Evolutionary conservation across 2,329 filamentous ascomycete species (phyloP), one percentile per base, ranked within the genome.

Genomic region (Pseudonectria foliicola): DNA sequence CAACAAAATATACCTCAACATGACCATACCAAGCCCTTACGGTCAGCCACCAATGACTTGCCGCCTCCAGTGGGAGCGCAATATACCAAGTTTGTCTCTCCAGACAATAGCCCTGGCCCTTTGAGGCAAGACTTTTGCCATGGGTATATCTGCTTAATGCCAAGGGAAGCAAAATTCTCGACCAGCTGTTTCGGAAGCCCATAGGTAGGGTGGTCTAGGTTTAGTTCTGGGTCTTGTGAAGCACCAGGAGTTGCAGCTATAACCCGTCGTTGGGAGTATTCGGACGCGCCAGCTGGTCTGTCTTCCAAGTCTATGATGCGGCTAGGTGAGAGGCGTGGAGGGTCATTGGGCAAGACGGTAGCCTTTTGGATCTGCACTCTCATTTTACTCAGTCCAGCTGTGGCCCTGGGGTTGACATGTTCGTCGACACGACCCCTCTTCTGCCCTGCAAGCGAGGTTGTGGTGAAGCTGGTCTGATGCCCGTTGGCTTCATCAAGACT

Each of bases 81-180:
- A 53, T 88, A 89, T n/a, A 88, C 79, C 8, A 89, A 65, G 47
- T 85, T 87, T 43, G 70, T 75, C 33, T 75, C 66, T 12, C 82
- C 82, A 6, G 64, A 57, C 10, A 89, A 63, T 13, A 87, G 66
- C 0, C 82, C 80, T 4, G 75, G 76, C 0, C 77, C 77, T 34
- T 82, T 65, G 7, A 89, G 66, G 50, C 84, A 89, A 38, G 79
- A 77, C 33, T 82, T 82, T 57, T 88, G 84, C 84, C 84, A 89
- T 3, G 81, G 80, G 48, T 88, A 88, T 39, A 88, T 88, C 44
- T 71, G 73, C 27, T 67, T 72, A 37, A 89, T 82, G n/a, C 83
- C 83, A 26, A 84, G 64, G 0, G 64, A 60, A 31, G 67, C 68
- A 50, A 88, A 73, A 49, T 87, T 88, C 13, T 66, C 59, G 3